Percentiles rank a stretch among this genome's conserved stretches.
phyloP scores from a whole-genome alignment of 306 rosid species.

The Fagus crenata region DNA sequence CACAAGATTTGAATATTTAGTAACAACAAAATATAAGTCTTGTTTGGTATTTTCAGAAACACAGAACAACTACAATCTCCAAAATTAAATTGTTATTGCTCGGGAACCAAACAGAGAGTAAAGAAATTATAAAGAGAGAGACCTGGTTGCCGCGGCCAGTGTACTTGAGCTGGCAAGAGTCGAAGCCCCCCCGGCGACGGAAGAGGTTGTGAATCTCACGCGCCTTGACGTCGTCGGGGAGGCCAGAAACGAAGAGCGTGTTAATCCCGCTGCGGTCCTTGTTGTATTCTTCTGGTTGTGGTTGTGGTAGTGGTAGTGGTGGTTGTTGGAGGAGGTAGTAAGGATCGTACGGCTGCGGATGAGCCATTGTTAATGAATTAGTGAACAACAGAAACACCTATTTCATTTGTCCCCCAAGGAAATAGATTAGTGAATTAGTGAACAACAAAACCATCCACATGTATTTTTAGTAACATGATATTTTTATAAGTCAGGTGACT shows the following conservation, averaged over 20 bases:
- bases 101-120: conserved; percentile 4
- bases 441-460: no score
- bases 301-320: conserved; percentile 9
- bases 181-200: conserved; percentile 93
- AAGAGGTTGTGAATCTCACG: conserved; percentile 98
- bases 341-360: conserved; percentile 59
- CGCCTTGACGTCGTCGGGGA: conserved; percentile 92
- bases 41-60: no score
- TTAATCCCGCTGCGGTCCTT: conserved; percentile 64
- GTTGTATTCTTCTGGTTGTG: conserved; percentile 12
- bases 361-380: conserved; percentile 45
- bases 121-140: neutral
- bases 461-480: no score
- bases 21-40: no score
- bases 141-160: conserved; percentile 97
- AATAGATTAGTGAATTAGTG: no score
- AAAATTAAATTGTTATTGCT: neutral
- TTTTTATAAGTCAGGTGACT: no score
- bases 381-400: no score
- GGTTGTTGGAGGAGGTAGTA: conserved; percentile 63
- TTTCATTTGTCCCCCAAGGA: no score
- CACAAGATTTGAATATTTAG: no score
- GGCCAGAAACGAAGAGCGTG: conserved; percentile 93
- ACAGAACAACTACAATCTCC: no score
- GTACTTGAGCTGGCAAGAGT: conserved; percentile 95